Conservation (phyloP, 108 stramenopile species). For the Bacterosira constricta region DNA sequence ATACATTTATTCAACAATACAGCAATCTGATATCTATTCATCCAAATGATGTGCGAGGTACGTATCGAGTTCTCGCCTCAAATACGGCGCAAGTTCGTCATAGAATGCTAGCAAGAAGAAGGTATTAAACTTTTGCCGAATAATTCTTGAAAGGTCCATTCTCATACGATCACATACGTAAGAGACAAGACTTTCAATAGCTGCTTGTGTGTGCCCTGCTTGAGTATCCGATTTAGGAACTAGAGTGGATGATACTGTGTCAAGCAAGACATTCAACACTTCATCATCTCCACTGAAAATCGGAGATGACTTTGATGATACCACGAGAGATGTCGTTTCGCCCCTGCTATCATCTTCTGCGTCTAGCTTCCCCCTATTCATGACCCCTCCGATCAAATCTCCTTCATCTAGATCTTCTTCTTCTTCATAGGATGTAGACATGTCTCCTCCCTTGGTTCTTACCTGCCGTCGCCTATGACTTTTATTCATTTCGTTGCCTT, state of each 20-base stretch:
- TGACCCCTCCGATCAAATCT: conserved; percentile 10
- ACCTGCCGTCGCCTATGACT: neutral
- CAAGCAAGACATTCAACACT: conserved; percentile 18
- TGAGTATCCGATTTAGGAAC: conserved; percentile 19
- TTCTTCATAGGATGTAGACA: too few species aligned
- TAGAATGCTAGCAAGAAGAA: conserved; percentile 28
- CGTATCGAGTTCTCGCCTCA: conserved; percentile 27
- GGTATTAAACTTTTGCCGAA: conserved; percentile 29
- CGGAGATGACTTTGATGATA: conserved; percentile 23
- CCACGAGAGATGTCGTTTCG: conserved; percentile 3
- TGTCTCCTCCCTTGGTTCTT: neutral
- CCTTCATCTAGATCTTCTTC: conserved; percentile 26
- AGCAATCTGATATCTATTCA: too few species aligned
- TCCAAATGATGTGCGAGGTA: too few species aligned
- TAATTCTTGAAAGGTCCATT: conserved; percentile 24
- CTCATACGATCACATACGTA: conserved; percentile 28
- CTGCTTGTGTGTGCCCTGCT: conserved; percentile 30
- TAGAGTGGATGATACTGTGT: conserved; percentile 17
- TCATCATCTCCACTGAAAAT: conserved; percentile 27
- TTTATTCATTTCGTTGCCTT: neutral
- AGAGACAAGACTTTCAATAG: conserved; percentile 7
- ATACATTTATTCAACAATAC: too few species aligned
- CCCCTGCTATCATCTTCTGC: neutral
- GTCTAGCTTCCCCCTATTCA: conserved; percentile 9
- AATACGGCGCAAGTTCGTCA: conserved; percentile 21